Base-by-base conservation (phyloP, 495 filamentous ascomycete genomes). In the Sphaerosporella brunnea region DNA sequence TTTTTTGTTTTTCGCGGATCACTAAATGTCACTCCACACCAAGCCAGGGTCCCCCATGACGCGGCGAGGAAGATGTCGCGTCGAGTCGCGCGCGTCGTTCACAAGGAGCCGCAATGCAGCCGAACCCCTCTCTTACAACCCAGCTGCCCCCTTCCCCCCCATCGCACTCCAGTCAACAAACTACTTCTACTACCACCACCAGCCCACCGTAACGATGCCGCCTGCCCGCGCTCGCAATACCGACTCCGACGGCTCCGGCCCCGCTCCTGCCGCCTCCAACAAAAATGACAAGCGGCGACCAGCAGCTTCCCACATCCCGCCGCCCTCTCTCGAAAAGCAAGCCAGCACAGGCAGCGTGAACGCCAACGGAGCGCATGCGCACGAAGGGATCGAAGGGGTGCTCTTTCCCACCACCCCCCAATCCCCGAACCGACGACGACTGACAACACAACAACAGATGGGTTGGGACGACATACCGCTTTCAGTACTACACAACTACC, bases 351-450 rank as follows among this genome's bases (percentile, higher is more conserved):
- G 45, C 32, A 50, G 46, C 2, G 40, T 43, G 7, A 60, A 59
- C 47, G 49, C 56, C 18, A 60, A 60, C 24, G 57, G 57, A 25
- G 46, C 56, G 8, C 57, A 60, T 49, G 57, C 57, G 35, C 57
- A 60, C 30, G 57, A 60, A 24, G 57, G 57, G 19, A 60, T 60
- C 25, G 57, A 60, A 44, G 57, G 57, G 20, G 56, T 60, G 7
- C 21, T 40, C 21, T 18, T 2, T 32, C 32, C 38, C 19, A 15
- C 13, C 42, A 16, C 19, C 38, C 19, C 37, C 13, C 5, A 13
- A 1, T n/a, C 7, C 2, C 20, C 37, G 7, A 40, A 40, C 10
- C 2, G 37, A 2, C 18, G 10, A 40, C 10, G 11, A 19, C 37
- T 2, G 24, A 32, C 28, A 32, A 13, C 28, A 13, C 21, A 32